Base-by-base conservation (phyloP, 169 alveolate species). In the Babesia bigemina region DNA sequence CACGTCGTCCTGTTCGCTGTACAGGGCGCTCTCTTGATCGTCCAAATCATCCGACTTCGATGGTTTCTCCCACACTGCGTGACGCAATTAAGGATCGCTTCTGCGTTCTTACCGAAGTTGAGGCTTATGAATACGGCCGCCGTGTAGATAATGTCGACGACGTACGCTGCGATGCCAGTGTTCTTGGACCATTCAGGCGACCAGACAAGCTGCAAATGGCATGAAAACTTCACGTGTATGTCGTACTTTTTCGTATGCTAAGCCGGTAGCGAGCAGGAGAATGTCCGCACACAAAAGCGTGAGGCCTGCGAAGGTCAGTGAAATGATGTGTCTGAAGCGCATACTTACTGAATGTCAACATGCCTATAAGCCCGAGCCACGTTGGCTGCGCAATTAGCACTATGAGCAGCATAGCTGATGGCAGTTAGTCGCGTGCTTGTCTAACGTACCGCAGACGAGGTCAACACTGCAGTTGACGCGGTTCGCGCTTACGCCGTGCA, bases 61-160 rank as follows among this genome's bases (percentile, higher is more conserved):
- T 2, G 87, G 87, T 24, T 36, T 65, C 63, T 72, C 75, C 87
- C 87, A 79, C 26, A 62, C 87, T 79, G 50, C 22, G 56, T 2
- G 44, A 44, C 12, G 16, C 29, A 13, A 21, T 2, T 59, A 26
- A 36, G 11, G 16, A 24, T n/a, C 50, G 19, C 19, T 17, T 39
- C 19, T 17, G n/a, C 22, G 36, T 4, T n/a, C 76, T 0, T 17
- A 79, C 87, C 75, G 44, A 28, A 19, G 49, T 79, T 79, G 17
- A 79, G 70, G 7, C 61, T 21, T 14, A 42, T 16, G 48, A 79
- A 79, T 0, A 70, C 39, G 33, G 48, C 45, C 44, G 47, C 22
- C 13, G 81, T 61, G 50, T 56, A 61, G 33, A 63, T 44, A 33
- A 79, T 53, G 58, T 79, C 87, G 49, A 66, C 28, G 26, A 36